Base-by-base conservation (phyloP, 805 yeast species). In the Zygoascus ofunaensis region DNA sequence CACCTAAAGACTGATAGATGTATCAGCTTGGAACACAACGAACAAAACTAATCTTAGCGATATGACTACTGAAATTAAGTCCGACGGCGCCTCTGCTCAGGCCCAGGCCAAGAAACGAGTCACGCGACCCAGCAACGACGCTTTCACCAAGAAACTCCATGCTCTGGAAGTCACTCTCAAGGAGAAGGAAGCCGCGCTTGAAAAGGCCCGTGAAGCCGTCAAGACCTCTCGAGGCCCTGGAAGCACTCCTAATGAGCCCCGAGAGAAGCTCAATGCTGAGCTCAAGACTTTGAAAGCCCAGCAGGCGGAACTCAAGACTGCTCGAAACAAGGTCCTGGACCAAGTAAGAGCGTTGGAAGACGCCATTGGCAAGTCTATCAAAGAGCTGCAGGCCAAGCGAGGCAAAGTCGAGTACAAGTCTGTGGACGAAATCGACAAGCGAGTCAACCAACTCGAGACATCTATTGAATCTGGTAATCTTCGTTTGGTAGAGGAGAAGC, bases 401-500 rank as follows among this genome's bases (percentile, higher is more conserved):
- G 73, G 86, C 47, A 85, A 82, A 68, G 72, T 75, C 65, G 76
- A 69, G 53, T 89, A 77, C 73, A 65, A 63, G 59, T 50, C 58
- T 35, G 62, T 56, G 23, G 68, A 66, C 39, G 71, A 68, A 44
- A 55, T 64, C 41, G 64, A 60, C 39, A 49, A 50, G 39, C 54
- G 53, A 48, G 55, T 65, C 46, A 47, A 48, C 42, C 37, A 55
- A 48, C 75, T 87, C 58, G 97, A 92, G 62, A 74, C 72, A 36
- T 70, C 74, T 53, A 80, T 92, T 49, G 85, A 83, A 45, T 66
- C 82, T 41, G 97, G 97, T 51, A 66, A 73, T 38, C 72, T 92
- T 61, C 77, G 85, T 56, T 77, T 92, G 59, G 97, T 87, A 43
- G 95, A 90, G 51, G 99, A 92, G 74, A 82, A 86, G 70, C 74